Percentiles rank a stretch among this genome's conserved stretches.
These are phyloP conservation scores for Pseudohalonectria lignicola DNA, from an alignment of 2,329 filamentous ascomycete species.

Conservation along the genomic window DNA sequence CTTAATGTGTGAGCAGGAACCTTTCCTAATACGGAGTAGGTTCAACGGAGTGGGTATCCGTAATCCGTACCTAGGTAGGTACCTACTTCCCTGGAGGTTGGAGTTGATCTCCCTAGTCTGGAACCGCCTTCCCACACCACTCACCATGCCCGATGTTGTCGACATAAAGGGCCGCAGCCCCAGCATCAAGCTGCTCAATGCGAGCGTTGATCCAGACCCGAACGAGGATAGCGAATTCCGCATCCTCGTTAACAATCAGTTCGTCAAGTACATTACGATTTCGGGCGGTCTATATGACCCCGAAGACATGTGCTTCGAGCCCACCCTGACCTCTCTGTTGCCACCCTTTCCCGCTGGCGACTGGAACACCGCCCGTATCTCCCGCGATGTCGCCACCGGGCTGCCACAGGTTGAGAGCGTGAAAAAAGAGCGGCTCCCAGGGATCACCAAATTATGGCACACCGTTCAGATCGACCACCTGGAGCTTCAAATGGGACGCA, in stretches of 20 bases:
- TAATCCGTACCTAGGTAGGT: too few relatives aligned
- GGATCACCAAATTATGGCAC: conserved; percentile 23
- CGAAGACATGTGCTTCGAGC: background rate
- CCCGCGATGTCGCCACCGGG: background rate
- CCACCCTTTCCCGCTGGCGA: background rate
- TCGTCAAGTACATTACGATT: background rate
- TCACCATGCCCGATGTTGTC: background rate
- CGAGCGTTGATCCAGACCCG: background rate
- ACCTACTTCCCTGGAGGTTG: too few relatives aligned
- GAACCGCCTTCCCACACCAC: background rate
- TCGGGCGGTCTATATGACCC: background rate
- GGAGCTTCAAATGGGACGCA: conserved; percentile 13
- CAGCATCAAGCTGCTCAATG: background rate
- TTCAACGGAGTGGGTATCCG: too few relatives aligned
- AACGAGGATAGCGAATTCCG: background rate
- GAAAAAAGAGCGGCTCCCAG: conserved; percentile 11
- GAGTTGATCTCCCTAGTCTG: too few relatives aligned
- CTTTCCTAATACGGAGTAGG: too few relatives aligned
- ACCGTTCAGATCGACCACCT: conserved; percentile 19
- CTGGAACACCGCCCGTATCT: background rate
- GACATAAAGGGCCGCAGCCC: background rate
- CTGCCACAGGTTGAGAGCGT: background rate
- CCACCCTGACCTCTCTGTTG: background rate
- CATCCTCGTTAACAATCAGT: background rate
- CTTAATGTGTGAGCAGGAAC: too few relatives aligned